Base-by-base conservation (phyloP, 2,329 filamentous ascomycete species). In the Sphaerostilbella broomeana region DNA sequence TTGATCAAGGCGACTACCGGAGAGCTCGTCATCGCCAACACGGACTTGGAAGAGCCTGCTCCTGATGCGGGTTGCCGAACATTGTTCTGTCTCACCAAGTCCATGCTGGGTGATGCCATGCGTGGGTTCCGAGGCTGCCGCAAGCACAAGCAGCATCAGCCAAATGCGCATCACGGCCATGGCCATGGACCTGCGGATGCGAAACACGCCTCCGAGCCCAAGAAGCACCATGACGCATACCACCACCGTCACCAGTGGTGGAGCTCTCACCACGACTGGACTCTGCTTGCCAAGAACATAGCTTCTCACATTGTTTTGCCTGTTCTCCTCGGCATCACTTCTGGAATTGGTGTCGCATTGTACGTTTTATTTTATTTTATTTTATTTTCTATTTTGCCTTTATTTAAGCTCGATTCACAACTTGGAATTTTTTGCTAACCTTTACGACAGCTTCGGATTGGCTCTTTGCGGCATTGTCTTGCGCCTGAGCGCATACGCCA, bases 301-400 rank as follows among this genome's bases (percentile, higher is more conserved):
- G 67, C 73, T 46, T 66, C 77, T 25, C 76, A 81, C 45, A 71
- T 87, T 30, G 58, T 86, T 33, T 66, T 86, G 26, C 83, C 84
- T 2, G 68, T 86, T 38, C 62, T 83, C 37, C 70, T 86, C 47
- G 84, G 84, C 43, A 70, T 86, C 47, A 70, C 77, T 17, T 79
- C 80, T 30, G 84, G 83, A 53, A 72, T 86, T 39, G 69, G 71
- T 20, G 77, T 81, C 47, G 82, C 81, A 59, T 58, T 84, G 70
- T 75, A 66, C 56, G 70, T 67, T 22, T 24, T 30, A 15, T 13
- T 15, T 8, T 11, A 16, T n/a, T n/a, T 18, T 19, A 27, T 16
- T 7, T n/a, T 11, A 16, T 20, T 4, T 18, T 12, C 11, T 21
- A 21, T 18, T 22, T 1, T 8, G 11, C 25, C 13, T 13, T 18